Conservation (phyloP, 176 grass and related monocot species). For the Hordeum vulgare region DNA sequence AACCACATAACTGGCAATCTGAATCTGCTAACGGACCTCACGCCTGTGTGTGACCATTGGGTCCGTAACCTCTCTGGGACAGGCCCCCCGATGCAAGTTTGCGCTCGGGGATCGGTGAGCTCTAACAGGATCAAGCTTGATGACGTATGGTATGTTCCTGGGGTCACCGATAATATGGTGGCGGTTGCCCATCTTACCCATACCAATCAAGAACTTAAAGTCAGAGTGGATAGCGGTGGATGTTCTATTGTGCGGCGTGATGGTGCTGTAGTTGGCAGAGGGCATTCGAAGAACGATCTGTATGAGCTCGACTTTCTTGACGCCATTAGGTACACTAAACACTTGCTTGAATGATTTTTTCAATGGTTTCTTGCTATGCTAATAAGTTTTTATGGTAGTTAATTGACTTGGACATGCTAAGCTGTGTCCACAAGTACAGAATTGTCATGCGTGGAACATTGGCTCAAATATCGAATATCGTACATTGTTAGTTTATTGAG, state of each 20-base stretch:
- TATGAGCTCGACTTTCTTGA: not conserved
- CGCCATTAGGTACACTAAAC: not conserved
- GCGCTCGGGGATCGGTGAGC: not conserved
- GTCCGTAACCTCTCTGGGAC: not conserved
- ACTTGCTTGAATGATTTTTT: not conserved
- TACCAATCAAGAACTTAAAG: not conserved
- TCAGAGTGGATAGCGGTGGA: not conserved
- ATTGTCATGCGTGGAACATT: not conserved
- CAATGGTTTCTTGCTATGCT: not conserved
- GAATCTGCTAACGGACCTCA: conserved; percentile 7
- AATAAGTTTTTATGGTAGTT: not conserved
- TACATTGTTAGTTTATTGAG: not conserved
- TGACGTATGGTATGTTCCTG: conserved; percentile 13
- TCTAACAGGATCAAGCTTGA: not conserved
- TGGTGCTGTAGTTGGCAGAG: not conserved
- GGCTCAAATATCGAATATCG: not conserved
- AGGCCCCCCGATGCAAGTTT: not conserved
- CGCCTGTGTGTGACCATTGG: not conserved
- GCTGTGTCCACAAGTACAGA: not conserved
- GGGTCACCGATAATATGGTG: not conserved
- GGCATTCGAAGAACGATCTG: not conserved
- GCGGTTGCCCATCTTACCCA: not conserved
- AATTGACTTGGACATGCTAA: not conserved
- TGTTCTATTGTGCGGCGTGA: not conserved
- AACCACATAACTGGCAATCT: conserved; percentile 3